Percentiles rank a stretch among this genome's conserved stretches.
Conservation (phyloP, 768 basidiomycete species). For the Kwoniella bestiolae region DNA sequence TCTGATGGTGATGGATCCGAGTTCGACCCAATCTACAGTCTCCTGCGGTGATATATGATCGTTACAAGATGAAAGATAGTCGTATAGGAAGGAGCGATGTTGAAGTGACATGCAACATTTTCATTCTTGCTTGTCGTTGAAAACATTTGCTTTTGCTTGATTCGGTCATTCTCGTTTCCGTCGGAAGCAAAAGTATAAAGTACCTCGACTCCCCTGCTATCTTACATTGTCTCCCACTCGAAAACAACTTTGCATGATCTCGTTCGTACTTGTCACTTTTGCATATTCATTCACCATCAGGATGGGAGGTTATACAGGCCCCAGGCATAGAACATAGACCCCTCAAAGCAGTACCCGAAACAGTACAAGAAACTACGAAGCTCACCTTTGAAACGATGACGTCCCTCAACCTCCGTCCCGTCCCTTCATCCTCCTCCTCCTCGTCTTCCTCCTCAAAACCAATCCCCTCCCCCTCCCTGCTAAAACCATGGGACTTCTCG, state of each 20-base stretch:
- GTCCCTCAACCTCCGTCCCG: constrained; percentile 40
- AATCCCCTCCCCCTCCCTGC: constrained; percentile 31
- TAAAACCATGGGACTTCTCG: constrained; percentile 49
- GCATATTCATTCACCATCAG: no score
- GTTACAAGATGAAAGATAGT: no score
- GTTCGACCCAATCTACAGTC: no score
- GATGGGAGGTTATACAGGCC: no score
- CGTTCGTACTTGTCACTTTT: no score
- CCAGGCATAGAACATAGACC: no score
- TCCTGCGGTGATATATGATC: no score
- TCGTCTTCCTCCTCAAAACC: constrained; percentile 23
- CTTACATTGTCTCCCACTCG: neutral
- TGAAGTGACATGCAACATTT: neutral
- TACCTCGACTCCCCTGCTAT: neutral
- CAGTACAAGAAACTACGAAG: no score
- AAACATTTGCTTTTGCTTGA: constrained; percentile 7
- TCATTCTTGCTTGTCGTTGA: neutral
- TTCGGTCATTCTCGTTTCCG: constrained; percentile 2
- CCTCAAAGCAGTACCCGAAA: no score
- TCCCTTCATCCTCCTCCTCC: constrained; percentile 10
- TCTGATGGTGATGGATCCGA: no score
- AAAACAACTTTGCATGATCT: no score
- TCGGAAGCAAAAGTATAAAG: neutral
- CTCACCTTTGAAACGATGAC: constrained; percentile 25
- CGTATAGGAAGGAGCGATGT: no score